Evolutionary conservation across 306 rosid species (phyloP), one percentile per base, ranked within the genome.

Genomic region (Acacia acuminata): DNA sequence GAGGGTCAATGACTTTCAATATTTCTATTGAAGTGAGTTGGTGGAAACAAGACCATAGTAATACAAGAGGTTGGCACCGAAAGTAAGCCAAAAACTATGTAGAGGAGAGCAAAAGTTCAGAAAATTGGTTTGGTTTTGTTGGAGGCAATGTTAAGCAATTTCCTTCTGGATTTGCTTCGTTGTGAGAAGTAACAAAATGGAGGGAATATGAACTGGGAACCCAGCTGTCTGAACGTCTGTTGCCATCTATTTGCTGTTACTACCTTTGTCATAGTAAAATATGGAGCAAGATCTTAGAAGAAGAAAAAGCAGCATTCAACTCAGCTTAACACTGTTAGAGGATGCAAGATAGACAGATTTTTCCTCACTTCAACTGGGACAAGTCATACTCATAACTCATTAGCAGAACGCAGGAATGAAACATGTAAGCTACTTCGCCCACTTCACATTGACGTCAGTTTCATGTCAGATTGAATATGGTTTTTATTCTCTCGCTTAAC

Each of bases 211-310:
- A 79, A 88, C 0, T 4, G 94, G 94, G 81, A 92, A 92, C 68
- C 96, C 96, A 11, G 89, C 90, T 19, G 96, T 87, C 78, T 92
- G 91, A 82, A 88, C 93, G 25, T 90, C 74, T 7, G 96, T 88
- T 58, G 90, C 87, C 91, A 92, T 87, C 93, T 93, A 92, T 87
- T 88, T 88, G 76, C 96, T 90, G 27, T 88, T 85, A 43, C 93
- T 92, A 66, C 93, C 93, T 48, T 87, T 73, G 77, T 88, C 93
- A 43, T 10, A 43, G 47, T 43, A 8, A 43, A 70, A 13, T 61
- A 42, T 75, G 82, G 69, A 45, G 77, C 38, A 64, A 69, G 45
- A 25, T 4, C 38, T 67, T 27, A 27, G 27, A 27, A 27, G 27
- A 27, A 27, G 27, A 27, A 27, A 27, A 1, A 27, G 27, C 27